These are phyloP conservation scores for Paraphoma chrysanthemicola DNA, from an alignment of 2,329 filamentous ascomycete genomes.

Conservation along the genomic window DNA sequence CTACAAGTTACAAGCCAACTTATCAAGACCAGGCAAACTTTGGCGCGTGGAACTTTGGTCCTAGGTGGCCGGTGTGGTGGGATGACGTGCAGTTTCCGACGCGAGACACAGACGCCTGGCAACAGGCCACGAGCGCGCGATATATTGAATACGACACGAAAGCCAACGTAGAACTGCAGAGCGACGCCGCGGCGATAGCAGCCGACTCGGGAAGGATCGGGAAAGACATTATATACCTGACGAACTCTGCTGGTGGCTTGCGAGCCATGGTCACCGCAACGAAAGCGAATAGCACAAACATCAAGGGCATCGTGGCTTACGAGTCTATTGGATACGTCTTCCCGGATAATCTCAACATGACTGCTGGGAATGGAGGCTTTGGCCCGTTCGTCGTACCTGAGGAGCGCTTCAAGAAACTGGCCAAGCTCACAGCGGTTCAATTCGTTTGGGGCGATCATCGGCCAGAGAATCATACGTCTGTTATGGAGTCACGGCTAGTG, in stretches of 20 bases:
- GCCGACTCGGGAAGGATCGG: constrained; percentile 31
- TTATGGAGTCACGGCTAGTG: constrained; percentile 18
- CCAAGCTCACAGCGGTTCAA: constrained; percentile 22
- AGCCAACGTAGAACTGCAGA: constrained; percentile 28
- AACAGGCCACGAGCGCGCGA: constrained; percentile 28
- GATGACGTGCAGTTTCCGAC: constrained; percentile 32
- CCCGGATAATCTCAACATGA: constrained; percentile 30
- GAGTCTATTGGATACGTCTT: constrained; percentile 36
- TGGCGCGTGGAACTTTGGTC: constrained; percentile 31
- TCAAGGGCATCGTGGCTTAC: constrained; percentile 35
- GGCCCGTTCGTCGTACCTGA: constrained; percentile 30
- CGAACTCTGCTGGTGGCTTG: constrained; percentile 31
- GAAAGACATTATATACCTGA: constrained; percentile 29
- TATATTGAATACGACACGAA: constrained; percentile 33
- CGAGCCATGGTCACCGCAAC: constrained; percentile 28
- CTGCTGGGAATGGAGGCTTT: constrained; percentile 25
- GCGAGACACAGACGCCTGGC: constrained; percentile 22
- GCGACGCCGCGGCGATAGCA: constrained; percentile 27
- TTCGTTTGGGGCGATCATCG: constrained; percentile 36
- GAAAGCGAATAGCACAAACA: constrained; percentile 29
- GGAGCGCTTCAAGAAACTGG: constrained; percentile 30
- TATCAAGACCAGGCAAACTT: constrained; percentile 31
- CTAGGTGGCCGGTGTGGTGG: constrained; percentile 24
- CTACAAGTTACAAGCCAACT: constrained; percentile 17
- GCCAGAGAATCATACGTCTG: constrained; percentile 19